Evolutionary conservation across 805 yeast species (phyloP).

Genomic region (Candida yuanshanica): DNA sequence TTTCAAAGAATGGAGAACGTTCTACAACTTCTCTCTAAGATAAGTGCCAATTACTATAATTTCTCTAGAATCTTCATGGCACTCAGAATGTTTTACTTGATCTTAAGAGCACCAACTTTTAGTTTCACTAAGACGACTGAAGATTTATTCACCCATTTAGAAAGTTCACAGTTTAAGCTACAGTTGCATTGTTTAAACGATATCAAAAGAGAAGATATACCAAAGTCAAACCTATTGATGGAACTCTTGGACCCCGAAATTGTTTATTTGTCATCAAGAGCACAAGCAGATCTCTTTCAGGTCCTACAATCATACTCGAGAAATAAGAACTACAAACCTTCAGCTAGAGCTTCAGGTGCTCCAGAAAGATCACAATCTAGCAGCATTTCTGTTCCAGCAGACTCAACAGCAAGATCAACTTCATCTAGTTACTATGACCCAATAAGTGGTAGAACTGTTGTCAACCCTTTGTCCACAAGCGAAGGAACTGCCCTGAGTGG

Average conservation of each 20-base stretch:
- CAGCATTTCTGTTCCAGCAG: not conserved
- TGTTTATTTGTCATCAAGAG: constrained; percentile 7
- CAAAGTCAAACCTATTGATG: constrained; percentile 13
- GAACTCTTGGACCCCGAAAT: constrained; percentile 13
- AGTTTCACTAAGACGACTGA: constrained; percentile 13
- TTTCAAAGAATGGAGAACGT: constrained; percentile 7
- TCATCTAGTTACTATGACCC: not conserved
- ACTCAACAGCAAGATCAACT: not conserved
- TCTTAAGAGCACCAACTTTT: constrained; percentile 14
- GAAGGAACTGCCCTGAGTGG: not conserved
- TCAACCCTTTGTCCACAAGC: not conserved
- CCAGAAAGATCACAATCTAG: no score
- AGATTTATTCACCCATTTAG: constrained; percentile 1
- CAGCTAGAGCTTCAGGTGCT: not conserved
- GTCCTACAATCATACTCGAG: constrained; percentile 14
- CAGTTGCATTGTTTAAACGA: constrained; percentile 6
- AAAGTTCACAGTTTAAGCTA: not conserved
- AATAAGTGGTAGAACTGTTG: not conserved
- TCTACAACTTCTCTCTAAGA: constrained; percentile 13
- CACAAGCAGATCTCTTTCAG: constrained; percentile 9
- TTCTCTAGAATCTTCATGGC: constrained; percentile 16
- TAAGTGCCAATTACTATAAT: constrained; percentile 13
- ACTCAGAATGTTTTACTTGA: constrained; percentile 9
- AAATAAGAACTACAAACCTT: no score
- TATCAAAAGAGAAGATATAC: constrained; percentile 15